Percentiles rank a stretch among this genome's conserved stretches.
Conservation (phyloP, 2,329 filamentous ascomycete species). For the Passalora sequoiae region DNA sequence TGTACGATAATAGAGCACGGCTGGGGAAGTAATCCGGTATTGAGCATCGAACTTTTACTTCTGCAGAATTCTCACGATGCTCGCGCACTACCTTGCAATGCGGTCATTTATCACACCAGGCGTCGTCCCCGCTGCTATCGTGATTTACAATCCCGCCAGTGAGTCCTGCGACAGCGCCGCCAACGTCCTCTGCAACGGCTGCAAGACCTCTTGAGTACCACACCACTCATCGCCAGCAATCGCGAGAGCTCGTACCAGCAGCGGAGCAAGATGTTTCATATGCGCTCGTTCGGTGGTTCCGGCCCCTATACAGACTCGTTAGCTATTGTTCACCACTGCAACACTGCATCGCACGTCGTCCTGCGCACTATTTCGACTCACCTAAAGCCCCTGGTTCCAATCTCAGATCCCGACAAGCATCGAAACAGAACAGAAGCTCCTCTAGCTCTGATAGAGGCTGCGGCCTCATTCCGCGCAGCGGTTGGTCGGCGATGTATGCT, state of each 20-base stretch:
- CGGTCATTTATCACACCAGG: too few relatives aligned
- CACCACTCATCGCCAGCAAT: conserved; percentile 58
- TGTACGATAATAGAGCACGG: too few relatives aligned
- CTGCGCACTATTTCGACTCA: too few relatives aligned
- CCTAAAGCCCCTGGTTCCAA: conserved; percentile 53
- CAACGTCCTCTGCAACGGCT: conserved; percentile 38
- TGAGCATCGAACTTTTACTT: too few relatives aligned
- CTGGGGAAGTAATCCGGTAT: too few relatives aligned
- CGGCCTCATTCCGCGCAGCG: conserved; percentile 80
- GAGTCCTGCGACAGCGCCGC: conserved; percentile 18
- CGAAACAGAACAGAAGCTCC: conserved; percentile 69
- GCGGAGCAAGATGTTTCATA: conserved; percentile 71
- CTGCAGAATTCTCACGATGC: too few relatives aligned
- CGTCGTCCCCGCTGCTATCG: too few relatives aligned
- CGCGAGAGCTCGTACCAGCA: conserved; percentile 61
- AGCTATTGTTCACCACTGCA: too few relatives aligned
- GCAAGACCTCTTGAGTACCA: conserved; percentile 49
- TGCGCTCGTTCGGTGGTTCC: conserved; percentile 61
- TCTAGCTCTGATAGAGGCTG: conserved; percentile 75
- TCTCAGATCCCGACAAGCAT: conserved; percentile 59
- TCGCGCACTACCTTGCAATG: too few relatives aligned
- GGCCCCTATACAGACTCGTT: too few relatives aligned
- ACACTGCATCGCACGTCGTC: too few relatives aligned
- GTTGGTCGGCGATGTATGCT: conserved; percentile 84
- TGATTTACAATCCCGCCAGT: conserved; percentile 1